These are phyloP conservation scores for Thelephora ganbajun DNA, from an alignment of 768 basidiomycete species.

Conservation along the genomic window DNA sequence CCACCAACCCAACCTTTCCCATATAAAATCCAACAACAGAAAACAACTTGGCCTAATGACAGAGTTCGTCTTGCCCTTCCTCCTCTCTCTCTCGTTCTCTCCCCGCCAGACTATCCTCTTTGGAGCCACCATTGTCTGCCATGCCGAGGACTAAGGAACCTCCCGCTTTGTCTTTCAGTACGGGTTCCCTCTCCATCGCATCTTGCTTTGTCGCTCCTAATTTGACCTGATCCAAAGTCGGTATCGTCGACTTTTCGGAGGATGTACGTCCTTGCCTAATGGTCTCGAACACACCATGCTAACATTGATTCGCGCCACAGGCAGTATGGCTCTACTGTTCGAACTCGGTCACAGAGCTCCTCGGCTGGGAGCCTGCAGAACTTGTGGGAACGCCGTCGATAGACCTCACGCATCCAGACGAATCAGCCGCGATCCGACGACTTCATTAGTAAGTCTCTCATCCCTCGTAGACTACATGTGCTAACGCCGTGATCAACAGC, in stretches of 20 bases:
- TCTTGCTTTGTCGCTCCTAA: background rate
- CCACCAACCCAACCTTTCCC: no score
- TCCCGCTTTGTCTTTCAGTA: constrained; percentile 69
- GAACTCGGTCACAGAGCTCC: constrained; percentile 14
- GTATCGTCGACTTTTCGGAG: constrained; percentile 70
- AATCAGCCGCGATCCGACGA: constrained; percentile 47
- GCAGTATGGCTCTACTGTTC: constrained; percentile 17
- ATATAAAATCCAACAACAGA: no score
- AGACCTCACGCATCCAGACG: constrained; percentile 72
- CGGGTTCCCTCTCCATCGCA: constrained; percentile 16
- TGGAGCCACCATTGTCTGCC: constrained; percentile 1
- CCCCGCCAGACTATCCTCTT: background rate
- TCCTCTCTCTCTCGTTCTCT: constrained; percentile 1
- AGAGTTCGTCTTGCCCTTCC: background rate
- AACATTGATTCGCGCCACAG: constrained; percentile 7
- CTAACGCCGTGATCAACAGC: constrained; percentile 20
- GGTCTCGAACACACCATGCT: constrained; percentile 1
- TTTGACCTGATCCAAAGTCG: constrained; percentile 32
- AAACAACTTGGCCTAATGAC: no score
- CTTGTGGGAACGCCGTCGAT: constrained; percentile 55
- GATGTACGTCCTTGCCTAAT: constrained; percentile 27
- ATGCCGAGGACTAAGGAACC: constrained; percentile 5
- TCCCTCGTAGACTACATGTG: background rate
- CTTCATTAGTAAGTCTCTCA: constrained; percentile 49
- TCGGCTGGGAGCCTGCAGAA: constrained; percentile 45